These are phyloP conservation scores for Elymus sibiricus DNA, from an alignment of 176 grass and related monocot species.

Conservation along the genomic window DNA sequence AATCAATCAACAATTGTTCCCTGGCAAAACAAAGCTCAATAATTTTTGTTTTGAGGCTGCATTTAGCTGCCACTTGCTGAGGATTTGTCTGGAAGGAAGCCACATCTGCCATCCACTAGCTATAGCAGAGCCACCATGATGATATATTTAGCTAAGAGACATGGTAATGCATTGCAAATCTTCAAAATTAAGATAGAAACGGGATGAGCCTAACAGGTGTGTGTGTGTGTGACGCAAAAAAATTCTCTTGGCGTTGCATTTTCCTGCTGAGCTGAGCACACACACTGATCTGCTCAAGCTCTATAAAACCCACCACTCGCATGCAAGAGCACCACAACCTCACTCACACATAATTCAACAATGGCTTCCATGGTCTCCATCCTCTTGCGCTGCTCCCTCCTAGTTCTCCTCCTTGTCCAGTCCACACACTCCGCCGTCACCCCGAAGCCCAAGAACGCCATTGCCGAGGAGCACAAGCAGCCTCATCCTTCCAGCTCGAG, in stretches of 20 bases:
- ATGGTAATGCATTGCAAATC: too few species aligned
- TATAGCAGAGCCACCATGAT: too few species aligned
- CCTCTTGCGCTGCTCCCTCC: not conserved
- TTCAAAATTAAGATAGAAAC: too few species aligned
- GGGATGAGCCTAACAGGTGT: too few species aligned
- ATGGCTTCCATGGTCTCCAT: slow-evolving; percentile 22
- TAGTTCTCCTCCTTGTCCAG: not conserved
- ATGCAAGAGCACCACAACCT: too few species aligned
- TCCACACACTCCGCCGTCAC: not conserved
- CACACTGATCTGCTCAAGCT: not conserved
- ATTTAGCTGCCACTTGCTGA: not conserved
- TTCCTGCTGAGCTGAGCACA: too few species aligned
- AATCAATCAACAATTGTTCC: too few species aligned
- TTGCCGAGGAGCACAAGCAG: not conserved
- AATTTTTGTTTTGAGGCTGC: not conserved
- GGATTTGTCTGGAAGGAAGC: not conserved
- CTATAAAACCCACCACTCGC: not conserved
- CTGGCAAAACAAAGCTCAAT: not conserved
- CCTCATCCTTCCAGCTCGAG: not conserved
- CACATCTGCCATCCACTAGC: not conserved
- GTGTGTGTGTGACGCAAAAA: too few species aligned
- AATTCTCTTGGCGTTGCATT: too few species aligned
- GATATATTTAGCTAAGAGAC: too few species aligned
- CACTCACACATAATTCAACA: not conserved
- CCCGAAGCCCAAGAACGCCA: not conserved